Evolutionary conservation across 805 yeast species (phyloP).

Genomic region (Wickerhamiella bombiphila): DNA sequence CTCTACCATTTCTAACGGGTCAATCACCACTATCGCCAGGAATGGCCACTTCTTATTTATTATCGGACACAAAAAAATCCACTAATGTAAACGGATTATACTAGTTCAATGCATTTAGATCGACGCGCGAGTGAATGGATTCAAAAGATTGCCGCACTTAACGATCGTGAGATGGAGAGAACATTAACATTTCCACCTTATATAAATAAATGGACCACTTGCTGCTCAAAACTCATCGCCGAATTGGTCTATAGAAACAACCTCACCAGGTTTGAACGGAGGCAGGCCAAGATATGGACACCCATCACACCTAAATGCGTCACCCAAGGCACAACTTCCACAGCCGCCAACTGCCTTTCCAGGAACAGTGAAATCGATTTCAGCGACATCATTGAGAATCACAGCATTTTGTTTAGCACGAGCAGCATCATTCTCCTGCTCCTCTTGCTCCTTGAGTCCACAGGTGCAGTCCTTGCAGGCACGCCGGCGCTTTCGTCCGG

Average conservation of each 20-base stretch:
- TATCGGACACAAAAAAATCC: too few relatives aligned
- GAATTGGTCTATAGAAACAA: conserved; percentile 47
- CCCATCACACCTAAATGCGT: conserved; percentile 95
- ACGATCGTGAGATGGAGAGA: too few relatives aligned
- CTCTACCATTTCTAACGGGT: too few relatives aligned
- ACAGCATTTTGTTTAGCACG: conserved; percentile 40
- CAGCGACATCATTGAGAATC: conserved; percentile 60
- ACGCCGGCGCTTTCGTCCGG: conserved; percentile 51
- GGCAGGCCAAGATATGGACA: conserved; percentile 96
- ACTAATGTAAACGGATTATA: too few relatives aligned
- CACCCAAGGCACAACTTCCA: conserved; percentile 94
- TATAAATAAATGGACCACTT: too few relatives aligned
- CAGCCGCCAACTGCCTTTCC: conserved; percentile 92
- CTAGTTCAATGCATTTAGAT: too few relatives aligned
- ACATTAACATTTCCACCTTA: too few relatives aligned
- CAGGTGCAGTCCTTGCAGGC: conserved; percentile 98
- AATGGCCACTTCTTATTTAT: too few relatives aligned
- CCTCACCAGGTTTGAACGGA: conserved; percentile 96
- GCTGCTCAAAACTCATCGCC: conserved; percentile 19
- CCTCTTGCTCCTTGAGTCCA: conserved; percentile 80
- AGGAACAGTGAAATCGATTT: conserved; percentile 88
- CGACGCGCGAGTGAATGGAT: too few relatives aligned
- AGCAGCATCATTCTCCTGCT: conserved; percentile 29
- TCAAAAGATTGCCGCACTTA: too few relatives aligned
- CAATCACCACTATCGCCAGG: too few relatives aligned